Evolutionary conservation across 78 protist genomes (phyloP), one percentile per base, ranked within the genome.

Genomic region (Dictyostelium discoideum): DNA sequence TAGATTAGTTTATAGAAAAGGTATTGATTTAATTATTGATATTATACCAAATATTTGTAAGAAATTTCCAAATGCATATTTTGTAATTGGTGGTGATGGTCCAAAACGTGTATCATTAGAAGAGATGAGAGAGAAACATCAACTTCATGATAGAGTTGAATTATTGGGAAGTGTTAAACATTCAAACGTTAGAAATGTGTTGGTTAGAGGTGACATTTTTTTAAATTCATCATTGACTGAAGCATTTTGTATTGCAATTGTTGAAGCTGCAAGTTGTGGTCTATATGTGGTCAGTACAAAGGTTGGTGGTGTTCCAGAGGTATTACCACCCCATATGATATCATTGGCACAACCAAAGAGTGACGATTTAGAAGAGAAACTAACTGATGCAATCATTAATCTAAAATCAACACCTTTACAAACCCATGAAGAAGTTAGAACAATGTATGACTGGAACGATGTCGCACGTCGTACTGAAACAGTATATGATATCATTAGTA

Each of bases 221-320:
- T 81, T 99, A 20, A 99, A 99, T 85, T 83, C 98, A 6, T 97
- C 99, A 24, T 93, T 99, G 39, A 99, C 99, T 2, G 99, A 99
- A 42, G 99, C 99, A 13, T 99, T 99, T 83, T 98, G 99, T 92
- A 99, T 99, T 40, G 99, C 99, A 9, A 98, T 99, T 63, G 85
- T 99, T 7, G 99, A 99, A 76, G 99, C 99, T 5, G 99, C 98
- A 8, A 14, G 87, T 46, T 98, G 99, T 32, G 97, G 99, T 2
- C 93, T 96, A 9, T 77, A 94, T 11, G 98, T 97, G 4, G 99
- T 99, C 5, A 54, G 94, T 24, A 99, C 99, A 13, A 37, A 79
- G 5, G 99, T 99, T 7, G 99, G 99, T 37, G 99, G 99, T 86
- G 97, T 99, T 14, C 99, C 99, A 6, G 99, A 99, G 60, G 99